A percentile compares a stretch with the other conserved stretches of the same genome.
These are phyloP conservation scores for Prunus kanzakura DNA, from an alignment of 306 rosid species.

Conservation along the genomic window DNA sequence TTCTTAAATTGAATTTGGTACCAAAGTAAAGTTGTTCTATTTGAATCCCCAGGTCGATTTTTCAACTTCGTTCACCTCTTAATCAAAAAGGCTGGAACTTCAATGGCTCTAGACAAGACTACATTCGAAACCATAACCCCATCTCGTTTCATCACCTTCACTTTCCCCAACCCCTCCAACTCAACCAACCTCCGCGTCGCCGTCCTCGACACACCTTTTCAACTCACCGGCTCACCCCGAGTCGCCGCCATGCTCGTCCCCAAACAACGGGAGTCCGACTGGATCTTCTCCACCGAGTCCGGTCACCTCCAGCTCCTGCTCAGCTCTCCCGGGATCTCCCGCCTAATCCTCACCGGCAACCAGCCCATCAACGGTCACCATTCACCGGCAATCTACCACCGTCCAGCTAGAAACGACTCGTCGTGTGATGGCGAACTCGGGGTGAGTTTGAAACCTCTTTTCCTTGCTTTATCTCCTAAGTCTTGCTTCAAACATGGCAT, in stretches of 20 bases:
- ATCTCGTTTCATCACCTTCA: conserved; percentile 59
- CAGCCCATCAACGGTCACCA: conserved; percentile 12
- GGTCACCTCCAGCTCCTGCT: conserved; percentile 79
- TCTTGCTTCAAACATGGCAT: conserved; percentile 44
- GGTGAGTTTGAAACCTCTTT: conserved; percentile 60
- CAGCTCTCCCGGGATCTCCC: conserved; percentile 45
- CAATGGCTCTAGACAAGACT: conserved; percentile 46
- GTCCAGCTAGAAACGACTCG: conserved; percentile 23
- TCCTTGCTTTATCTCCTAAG: conserved; percentile 70
- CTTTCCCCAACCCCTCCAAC: conserved; percentile 54
- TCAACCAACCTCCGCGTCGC: conserved; percentile 58
- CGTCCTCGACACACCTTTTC: conserved; percentile 68
- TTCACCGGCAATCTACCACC: conserved; percentile 29
- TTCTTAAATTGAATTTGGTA: no score
- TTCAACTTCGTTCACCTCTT: background rate
- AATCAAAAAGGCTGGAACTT: background rate
- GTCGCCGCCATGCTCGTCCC: conserved; percentile 77
- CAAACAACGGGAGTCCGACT: conserved; percentile 64
- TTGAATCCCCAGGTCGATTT: no score
- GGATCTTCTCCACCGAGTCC: conserved; percentile 70
- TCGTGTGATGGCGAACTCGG: conserved; percentile 27
- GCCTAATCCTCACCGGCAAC: conserved; percentile 62
- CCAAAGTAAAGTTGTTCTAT: no score
- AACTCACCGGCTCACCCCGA: conserved; percentile 28
- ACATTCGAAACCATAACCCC: conserved; percentile 50